Evolutionary conservation across 2,329 filamentous ascomycete species (phyloP), one percentile per base, ranked within the genome.

Genomic region (Aurifilum marmelostoma): DNA sequence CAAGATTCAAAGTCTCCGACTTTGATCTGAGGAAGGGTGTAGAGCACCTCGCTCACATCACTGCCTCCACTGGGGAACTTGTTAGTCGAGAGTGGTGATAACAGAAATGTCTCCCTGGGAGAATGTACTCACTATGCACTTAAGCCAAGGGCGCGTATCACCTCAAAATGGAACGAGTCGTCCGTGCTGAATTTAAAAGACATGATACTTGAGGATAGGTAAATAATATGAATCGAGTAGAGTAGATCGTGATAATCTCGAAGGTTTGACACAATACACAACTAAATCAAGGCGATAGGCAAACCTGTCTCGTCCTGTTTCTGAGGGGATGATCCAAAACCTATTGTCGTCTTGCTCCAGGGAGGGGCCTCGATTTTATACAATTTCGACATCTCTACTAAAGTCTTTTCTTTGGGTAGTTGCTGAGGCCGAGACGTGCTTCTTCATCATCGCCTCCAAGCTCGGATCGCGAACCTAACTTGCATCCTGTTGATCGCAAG

Each of bases 31-130:
- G 34, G 24, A 27, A 62, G 41, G 24, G 34, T 62, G 37, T 62
- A 62, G n/a, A 62, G 34, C 34, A 62, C 59, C 37, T 62, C 59
- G n/a, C 14, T 37, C 34, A 62, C 59, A 62, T 62, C 59, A 27
- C 34, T 43, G 32, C 59, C 59, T 29, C 59, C 39, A 62, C 59
- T 43, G 24, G 6, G 37, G 27, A 16, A 41, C 37, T 37, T 37
- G 29, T 59, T 11, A 59, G 56, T 37, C 27, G 16, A 37, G 16
- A 37, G 14, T 24, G 6, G 14, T n/a, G 9, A 21, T 3, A 37
- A 8, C 32, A 37, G 32, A 9, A 21, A 32, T n/a, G 16, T 59
- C 52, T 29, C 8, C n/a, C 52, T 37, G 56, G 18, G 56, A 1
- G n/a, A 14, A 14, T 16, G 52, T 5, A 14, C 29, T 59, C 16